These are phyloP conservation scores for Trichoderma sp. DNA, from an alignment of 2,329 filamentous ascomycete species.

Conservation along the genomic window DNA sequence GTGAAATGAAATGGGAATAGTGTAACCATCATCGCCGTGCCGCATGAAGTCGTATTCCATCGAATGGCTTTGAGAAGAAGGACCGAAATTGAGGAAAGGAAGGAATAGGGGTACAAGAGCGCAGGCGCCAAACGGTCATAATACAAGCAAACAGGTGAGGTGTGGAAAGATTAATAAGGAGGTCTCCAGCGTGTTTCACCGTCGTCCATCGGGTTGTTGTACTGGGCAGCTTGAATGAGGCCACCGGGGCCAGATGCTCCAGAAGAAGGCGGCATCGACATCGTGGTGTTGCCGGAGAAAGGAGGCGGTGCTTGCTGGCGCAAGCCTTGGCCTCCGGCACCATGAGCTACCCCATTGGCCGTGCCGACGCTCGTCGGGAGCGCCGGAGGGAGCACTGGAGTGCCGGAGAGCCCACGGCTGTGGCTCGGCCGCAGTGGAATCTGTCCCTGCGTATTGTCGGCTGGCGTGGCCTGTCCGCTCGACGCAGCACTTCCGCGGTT, in stretches of 20 bases:
- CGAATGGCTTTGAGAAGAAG: conserved; percentile 31
- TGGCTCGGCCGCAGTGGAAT: conserved; percentile 52
- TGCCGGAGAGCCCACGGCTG: conserved; percentile 48
- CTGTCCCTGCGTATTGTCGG: conserved; percentile 58
- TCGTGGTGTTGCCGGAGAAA: conserved; percentile 40
- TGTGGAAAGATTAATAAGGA: conserved; percentile 34
- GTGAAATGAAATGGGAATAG: conserved; percentile 45
- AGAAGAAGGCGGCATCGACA: conserved; percentile 42
- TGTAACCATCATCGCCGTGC: conserved; percentile 44
- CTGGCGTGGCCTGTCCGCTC: conserved; percentile 55
- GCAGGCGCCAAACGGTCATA: conserved; percentile 36
- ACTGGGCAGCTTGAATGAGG: conserved; percentile 38
- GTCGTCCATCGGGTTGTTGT: conserved; percentile 37
- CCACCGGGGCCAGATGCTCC: conserved; percentile 31
- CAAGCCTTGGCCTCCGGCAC: conserved; percentile 32
- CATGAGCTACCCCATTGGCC: conserved; percentile 34
- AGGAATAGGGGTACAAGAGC: conserved; percentile 28
- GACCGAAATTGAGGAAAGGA: background rate
- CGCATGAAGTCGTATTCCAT: conserved; percentile 38
- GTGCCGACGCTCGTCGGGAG: conserved; percentile 33
- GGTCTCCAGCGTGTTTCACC: conserved; percentile 48
- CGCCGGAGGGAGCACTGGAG: conserved; percentile 40
- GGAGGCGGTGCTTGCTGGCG: conserved; percentile 41
- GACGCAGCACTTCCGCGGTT: conserved; percentile 47
- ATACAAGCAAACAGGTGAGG: conserved; percentile 40